A percentile compares a stretch with the other conserved stretches of the same genome.
Evolutionary conservation across 1,139 yeast genomes (phyloP).

Genomic region (Blastobotrys apis): DNA sequence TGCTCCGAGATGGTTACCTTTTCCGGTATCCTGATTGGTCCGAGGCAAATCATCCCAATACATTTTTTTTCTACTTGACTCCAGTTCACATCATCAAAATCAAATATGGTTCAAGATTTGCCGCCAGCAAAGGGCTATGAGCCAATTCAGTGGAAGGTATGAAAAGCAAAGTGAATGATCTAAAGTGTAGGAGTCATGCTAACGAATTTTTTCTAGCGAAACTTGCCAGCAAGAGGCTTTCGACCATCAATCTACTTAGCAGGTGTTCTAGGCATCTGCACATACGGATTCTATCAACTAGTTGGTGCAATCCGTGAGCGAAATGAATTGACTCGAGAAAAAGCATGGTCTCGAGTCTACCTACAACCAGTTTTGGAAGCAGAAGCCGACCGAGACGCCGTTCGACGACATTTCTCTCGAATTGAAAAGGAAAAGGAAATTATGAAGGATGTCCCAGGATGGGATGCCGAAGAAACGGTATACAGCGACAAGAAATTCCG

Average conservation of each 20-base stretch:
- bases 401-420: slow-evolving; percentile 67
- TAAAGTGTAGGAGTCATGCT: slow-evolving; percentile 1
- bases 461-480: slow-evolving; percentile 49
- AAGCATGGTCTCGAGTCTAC: slow-evolving; percentile 71
- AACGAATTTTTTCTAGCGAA: slow-evolving; percentile 42
- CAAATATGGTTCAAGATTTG: slow-evolving; percentile 57
- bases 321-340: slow-evolving; percentile 69
- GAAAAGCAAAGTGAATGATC: slow-evolving; percentile 13
- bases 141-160: slow-evolving; percentile 75
- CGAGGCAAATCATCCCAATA: no score
- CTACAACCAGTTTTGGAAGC: slow-evolving; percentile 74
- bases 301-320: slow-evolving; percentile 71
- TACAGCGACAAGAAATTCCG: slow-evolving; percentile 44
- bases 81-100: neutral
- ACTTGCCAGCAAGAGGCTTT: slow-evolving; percentile 80
- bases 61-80: no score
- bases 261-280: slow-evolving; percentile 58
- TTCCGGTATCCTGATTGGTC: no score
- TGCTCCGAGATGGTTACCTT: no score
- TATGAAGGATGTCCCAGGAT: slow-evolving; percentile 56
- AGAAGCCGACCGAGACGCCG: slow-evolving; percentile 75
- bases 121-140: slow-evolving; percentile 89
- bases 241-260: slow-evolving; percentile 69
- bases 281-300: slow-evolving; percentile 68
- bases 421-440: slow-evolving; percentile 64